Percentiles rank a stretch among this genome's conserved stretches.
Conservation (phyloP, 306 rosid genomes). For the Mimosa pudica region DNA sequence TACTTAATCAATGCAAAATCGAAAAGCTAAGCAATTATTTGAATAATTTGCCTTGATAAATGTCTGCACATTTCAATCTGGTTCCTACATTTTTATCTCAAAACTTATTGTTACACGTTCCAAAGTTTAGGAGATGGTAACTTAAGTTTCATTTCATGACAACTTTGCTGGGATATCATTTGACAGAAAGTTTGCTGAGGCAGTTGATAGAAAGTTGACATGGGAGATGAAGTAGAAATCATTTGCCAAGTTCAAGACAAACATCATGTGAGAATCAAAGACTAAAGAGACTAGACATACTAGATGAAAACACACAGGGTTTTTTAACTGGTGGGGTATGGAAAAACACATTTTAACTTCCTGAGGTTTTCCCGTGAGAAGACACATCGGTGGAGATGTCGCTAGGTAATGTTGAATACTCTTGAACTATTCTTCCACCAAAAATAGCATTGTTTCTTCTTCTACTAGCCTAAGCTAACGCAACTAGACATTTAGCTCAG, state of each 20-base stretch:
- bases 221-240: background rate
- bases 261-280: background rate
- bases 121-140: background rate
- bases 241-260: background rate
- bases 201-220: background rate
- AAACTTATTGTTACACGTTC: background rate
- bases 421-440: no score
- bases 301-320: background rate
- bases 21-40: background rate
- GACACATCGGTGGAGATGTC: background rate
- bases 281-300: background rate
- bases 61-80: background rate
- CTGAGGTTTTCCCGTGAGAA: background rate
- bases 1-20: slow-evolving; percentile 35
- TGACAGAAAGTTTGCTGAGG: background rate
- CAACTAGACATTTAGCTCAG: no score
- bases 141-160: background rate
- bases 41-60: slow-evolving; percentile 10
- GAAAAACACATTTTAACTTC: background rate
- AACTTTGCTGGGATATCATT: background rate
- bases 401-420: no score
- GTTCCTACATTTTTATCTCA: background rate
- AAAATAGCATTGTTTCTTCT: no score
- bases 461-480: no score
- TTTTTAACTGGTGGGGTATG: background rate